Evolutionary conservation across 139 green algal species (phyloP).

Genomic region (Tetratostichococcus sp.): DNA sequence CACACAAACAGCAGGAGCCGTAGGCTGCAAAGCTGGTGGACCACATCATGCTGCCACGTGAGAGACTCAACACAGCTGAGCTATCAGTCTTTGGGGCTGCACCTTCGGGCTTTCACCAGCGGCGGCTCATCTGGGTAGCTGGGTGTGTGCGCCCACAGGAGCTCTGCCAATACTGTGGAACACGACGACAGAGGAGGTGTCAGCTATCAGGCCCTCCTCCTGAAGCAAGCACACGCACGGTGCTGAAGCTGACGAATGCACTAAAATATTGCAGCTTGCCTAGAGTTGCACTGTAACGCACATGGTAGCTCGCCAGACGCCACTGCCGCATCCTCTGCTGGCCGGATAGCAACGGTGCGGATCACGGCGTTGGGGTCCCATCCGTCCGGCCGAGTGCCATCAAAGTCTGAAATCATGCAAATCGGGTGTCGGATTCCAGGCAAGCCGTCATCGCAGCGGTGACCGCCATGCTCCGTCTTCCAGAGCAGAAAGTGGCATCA

Average conservation of each 20-base stretch:
- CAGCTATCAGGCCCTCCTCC: not conserved
- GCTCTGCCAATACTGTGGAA: constrained; percentile 24
- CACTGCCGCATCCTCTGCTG: constrained; percentile 19
- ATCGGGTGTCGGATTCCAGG: no score
- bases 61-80: no score
- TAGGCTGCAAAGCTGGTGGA: not conserved
- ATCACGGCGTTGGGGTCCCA: constrained; percentile 15
- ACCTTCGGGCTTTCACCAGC: constrained; percentile 42
- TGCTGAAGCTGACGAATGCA: not conserved
- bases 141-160: constrained; percentile 48
- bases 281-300: not conserved
- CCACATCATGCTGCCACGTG: no score
- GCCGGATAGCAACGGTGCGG: constrained; percentile 23
- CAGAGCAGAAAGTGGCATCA: no score
- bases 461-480: not conserved
- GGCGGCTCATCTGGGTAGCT: constrained; percentile 47
- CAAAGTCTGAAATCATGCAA: constrained; percentile 21
- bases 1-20: not conserved
- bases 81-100: no score
- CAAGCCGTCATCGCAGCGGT: no score
- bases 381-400: constrained; percentile 19
- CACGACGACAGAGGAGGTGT: not conserved
- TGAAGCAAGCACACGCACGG: no score
- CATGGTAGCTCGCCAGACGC: not conserved
- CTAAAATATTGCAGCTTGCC: not conserved